A percentile compares a stretch with the other conserved stretches of the same genome.
These are phyloP conservation scores for Bipolaris bicolor DNA, from an alignment of 2,329 filamentous ascomycete genomes.

Conservation along the genomic window DNA sequence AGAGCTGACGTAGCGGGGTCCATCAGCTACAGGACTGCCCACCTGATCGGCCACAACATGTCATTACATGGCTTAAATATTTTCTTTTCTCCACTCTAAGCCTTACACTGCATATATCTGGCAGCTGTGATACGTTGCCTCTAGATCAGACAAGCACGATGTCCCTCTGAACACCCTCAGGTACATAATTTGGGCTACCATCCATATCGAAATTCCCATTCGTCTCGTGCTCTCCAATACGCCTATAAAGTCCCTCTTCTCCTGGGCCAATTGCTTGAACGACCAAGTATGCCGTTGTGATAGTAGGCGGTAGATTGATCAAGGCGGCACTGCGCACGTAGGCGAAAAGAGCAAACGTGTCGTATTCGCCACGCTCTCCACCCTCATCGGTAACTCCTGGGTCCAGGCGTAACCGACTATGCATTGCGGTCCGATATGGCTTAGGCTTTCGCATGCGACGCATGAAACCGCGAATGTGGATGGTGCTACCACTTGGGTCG, in stretches of 20 bases:
- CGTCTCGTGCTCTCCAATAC: neutral
- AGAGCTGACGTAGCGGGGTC: constrained; percentile 10
- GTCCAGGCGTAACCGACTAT: neutral
- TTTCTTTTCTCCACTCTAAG: neutral
- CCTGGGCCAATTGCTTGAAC: neutral
- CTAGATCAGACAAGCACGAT: neutral
- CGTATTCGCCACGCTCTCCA: neutral
- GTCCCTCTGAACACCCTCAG: neutral
- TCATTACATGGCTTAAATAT: neutral
- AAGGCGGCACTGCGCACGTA: neutral
- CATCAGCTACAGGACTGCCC: neutral
- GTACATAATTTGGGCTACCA: neutral
- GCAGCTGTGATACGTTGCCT: neutral
- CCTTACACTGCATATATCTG: neutral
- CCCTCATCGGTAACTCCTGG: neutral
- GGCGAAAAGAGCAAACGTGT: neutral
- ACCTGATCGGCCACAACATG: neutral
- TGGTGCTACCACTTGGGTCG: constrained; percentile 1
- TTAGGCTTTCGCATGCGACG: neutral
- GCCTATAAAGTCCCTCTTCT: neutral
- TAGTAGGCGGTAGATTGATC: neutral
- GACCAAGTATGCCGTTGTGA: neutral
- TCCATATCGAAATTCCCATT: neutral
- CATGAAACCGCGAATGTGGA: neutral
- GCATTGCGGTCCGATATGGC: neutral